Percentiles rank a stretch among this genome's conserved stretches.
Evolutionary conservation across 352 stramenopile genomes (phyloP).

Genomic region (Phytophthora macrochlamydospora): DNA sequence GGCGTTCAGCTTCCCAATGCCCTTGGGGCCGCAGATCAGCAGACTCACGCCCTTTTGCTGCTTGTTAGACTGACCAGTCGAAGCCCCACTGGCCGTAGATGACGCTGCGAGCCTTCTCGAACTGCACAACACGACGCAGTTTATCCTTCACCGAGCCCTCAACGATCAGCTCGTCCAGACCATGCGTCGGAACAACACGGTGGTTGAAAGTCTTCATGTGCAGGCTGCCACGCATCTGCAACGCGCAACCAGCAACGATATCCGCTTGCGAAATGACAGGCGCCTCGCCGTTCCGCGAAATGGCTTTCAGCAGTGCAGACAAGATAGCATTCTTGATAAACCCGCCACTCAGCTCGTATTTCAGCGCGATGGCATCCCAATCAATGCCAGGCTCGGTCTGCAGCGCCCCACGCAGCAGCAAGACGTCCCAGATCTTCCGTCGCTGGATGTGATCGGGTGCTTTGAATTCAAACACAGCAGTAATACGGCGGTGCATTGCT

Average conservation of each 20-base stretch:
- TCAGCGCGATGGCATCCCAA: slow-evolving; percentile 83
- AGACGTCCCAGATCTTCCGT: slow-evolving; percentile 85
- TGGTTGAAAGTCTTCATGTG: slow-evolving; percentile 92
- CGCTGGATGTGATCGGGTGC: slow-evolving; percentile 84
- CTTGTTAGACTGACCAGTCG: slow-evolving; percentile 73
- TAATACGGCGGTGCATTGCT: slow-evolving; percentile 91
- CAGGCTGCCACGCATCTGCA: slow-evolving; percentile 88
- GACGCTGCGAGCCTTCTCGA: slow-evolving; percentile 85
- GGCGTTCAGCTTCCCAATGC: slow-evolving; percentile 68
- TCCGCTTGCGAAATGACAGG: slow-evolving; percentile 81
- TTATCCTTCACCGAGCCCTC: slow-evolving; percentile 69
- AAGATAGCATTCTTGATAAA: slow-evolving; percentile 93
- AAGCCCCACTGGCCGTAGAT: slow-evolving; percentile 90
- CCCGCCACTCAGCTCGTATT: slow-evolving; percentile 89
- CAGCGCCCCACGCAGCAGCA: slow-evolving; percentile 54
- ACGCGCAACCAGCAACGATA: slow-evolving; percentile 75
- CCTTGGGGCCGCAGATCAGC: slow-evolving; percentile 68
- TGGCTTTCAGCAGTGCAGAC: slow-evolving; percentile 80
- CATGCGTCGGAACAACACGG: slow-evolving; percentile 77
- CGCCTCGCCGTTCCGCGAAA: slow-evolving; percentile 55
- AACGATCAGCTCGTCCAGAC: slow-evolving; percentile 77
- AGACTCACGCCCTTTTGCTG: slow-evolving; percentile 87
- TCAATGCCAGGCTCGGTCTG: slow-evolving; percentile 72
- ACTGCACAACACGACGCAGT: slow-evolving; percentile 73
- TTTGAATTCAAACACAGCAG: slow-evolving; percentile 89